Conservation (phyloP, 1,139 yeast genomes). For the Protomyces gravidus region DNA sequence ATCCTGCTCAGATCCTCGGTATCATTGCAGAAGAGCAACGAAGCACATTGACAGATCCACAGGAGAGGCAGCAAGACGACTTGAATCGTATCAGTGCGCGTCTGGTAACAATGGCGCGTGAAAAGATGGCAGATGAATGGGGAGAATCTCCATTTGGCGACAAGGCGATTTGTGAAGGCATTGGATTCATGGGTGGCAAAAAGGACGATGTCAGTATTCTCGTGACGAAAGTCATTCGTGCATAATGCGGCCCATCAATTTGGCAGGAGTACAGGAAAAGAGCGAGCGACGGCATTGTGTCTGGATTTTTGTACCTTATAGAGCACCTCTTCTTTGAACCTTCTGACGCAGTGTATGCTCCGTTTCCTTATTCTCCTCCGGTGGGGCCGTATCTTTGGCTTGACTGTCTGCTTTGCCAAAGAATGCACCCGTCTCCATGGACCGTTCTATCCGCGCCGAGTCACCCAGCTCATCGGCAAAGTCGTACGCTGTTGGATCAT, state of each 20-base stretch:
- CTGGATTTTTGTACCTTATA: not conserved
- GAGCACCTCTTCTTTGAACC: not conserved
- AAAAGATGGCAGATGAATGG: constrained; percentile 30
- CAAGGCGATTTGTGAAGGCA: constrained; percentile 32
- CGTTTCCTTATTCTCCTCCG: not conserved
- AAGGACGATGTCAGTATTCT: constrained; percentile 32
- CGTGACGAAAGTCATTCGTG: constrained; percentile 13
- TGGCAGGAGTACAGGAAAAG: too few relatives aligned
- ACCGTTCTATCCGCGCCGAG: constrained; percentile 6
- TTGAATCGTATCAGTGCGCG: constrained; percentile 14
- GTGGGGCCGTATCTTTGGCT: not conserved
- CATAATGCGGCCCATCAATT: not conserved
- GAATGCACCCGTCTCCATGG: constrained; percentile 9
- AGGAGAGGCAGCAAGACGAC: constrained; percentile 2
- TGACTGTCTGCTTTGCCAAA: not conserved
- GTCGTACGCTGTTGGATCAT: constrained; percentile 38
- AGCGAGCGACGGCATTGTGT: not conserved
- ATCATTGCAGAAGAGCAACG: constrained; percentile 23
- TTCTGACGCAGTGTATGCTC: not conserved
- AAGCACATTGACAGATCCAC: not conserved
- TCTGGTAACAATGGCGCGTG: constrained; percentile 27
- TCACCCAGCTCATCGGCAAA: constrained; percentile 22
- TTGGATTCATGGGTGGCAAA: constrained; percentile 33
- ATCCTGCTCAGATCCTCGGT: constrained; percentile 31
- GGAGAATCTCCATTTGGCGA: constrained; percentile 32